Evolutionary conservation across 1,284 basidiomycete species (phyloP).

Genomic region (Amylostereum areolatum): DNA sequence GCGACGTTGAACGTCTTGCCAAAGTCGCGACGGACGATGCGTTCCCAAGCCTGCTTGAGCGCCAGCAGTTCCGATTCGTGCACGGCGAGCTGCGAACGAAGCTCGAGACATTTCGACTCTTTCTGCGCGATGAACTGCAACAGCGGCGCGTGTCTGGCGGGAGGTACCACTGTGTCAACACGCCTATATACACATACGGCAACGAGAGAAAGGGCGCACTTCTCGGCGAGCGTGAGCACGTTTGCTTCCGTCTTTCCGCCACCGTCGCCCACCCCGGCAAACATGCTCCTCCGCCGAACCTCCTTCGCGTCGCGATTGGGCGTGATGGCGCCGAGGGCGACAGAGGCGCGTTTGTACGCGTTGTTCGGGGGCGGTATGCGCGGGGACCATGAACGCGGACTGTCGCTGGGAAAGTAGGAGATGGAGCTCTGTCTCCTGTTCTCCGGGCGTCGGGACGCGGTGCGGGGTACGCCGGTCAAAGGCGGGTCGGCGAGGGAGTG

Average conservation of each 20-base stretch:
- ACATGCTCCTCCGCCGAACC: constrained; percentile 19
- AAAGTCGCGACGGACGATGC: constrained; percentile 61
- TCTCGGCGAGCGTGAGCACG: constrained; percentile 57
- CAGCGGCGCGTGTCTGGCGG: constrained; percentile 63
- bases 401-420: constrained; percentile 43
- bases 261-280: too few species aligned
- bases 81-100: constrained; percentile 60
- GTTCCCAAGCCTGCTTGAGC: constrained; percentile 76
- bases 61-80: constrained; percentile 69
- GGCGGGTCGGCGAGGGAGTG: background rate
- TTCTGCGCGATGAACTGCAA: constrained; percentile 78
- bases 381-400: constrained; percentile 20
- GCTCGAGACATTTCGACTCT: constrained; percentile 72
- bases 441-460: constrained; percentile 7
- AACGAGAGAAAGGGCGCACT: constrained; percentile 28
- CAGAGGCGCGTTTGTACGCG: too few species aligned
- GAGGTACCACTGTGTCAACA: background rate
- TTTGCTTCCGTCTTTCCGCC: constrained; percentile 4
- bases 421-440: constrained; percentile 62
- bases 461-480: background rate
- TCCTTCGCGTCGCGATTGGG: constrained; percentile 3
- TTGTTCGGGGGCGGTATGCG: constrained; percentile 23
- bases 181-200: background rate
- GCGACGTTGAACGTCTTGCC: constrained; percentile 25
- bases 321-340: constrained; percentile 3